Percentiles rank a stretch among this genome's conserved stretches.
These are phyloP conservation scores for Jackrogersella minutella DNA, from an alignment of 495 filamentous ascomycete species.

Conservation along the genomic window DNA sequence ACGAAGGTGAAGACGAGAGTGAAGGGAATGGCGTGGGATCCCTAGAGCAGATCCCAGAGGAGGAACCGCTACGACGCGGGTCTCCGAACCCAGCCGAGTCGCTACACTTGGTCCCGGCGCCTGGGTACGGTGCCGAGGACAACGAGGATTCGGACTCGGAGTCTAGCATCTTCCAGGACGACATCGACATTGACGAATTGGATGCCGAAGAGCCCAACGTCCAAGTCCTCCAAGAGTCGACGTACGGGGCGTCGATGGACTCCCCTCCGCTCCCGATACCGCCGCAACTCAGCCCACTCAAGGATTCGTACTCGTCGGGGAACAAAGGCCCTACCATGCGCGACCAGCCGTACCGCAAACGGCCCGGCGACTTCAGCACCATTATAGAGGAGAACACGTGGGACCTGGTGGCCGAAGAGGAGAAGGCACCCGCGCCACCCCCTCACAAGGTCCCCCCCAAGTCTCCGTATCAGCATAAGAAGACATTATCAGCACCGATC, in stretches of 20 bases:
- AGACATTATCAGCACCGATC: neutral
- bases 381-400: slow-evolving; percentile 57
- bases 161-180: slow-evolving; percentile 62
- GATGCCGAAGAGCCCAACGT: slow-evolving; percentile 58
- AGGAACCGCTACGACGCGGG: slow-evolving; percentile 16
- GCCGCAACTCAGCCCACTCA: slow-evolving; percentile 57
- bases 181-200: slow-evolving; percentile 59
- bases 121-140: slow-evolving; percentile 42
- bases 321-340: slow-evolving; percentile 47
- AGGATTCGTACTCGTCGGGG: slow-evolving; percentile 54
- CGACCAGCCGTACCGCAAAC: slow-evolving; percentile 33
- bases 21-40: slow-evolving; percentile 1
- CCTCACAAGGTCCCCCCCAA: slow-evolving; percentile 38
- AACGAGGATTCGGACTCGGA: slow-evolving; percentile 54
- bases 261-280: slow-evolving; percentile 47
- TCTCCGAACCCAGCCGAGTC: slow-evolving; percentile 41
- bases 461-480: slow-evolving; percentile 35
- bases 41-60: neutral
- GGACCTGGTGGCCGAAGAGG: slow-evolving; percentile 43
- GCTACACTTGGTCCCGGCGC: slow-evolving; percentile 47
- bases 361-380: slow-evolving; percentile 48
- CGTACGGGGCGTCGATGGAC: slow-evolving; percentile 42
- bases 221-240: slow-evolving; percentile 56
- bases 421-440: slow-evolving; percentile 42
- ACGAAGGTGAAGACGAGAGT: slow-evolving; percentile 43